Conservation (phyloP, 192 early-diverging fungal genomes). For the Coemansia sp. region DNA sequence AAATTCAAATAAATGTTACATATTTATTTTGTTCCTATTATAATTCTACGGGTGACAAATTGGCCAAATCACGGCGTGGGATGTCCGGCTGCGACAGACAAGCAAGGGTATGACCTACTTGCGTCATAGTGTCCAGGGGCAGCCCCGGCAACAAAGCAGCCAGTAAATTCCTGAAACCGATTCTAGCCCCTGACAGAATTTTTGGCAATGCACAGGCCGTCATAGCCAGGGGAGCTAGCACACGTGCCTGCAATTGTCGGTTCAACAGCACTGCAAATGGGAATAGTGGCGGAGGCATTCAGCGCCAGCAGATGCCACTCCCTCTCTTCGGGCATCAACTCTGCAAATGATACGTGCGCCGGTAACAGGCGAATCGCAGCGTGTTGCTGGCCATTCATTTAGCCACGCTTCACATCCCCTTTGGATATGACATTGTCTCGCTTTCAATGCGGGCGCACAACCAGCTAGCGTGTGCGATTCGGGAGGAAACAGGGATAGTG, state of each 20-base stretch:
- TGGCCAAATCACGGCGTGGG: background rate
- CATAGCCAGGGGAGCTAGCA: background rate
- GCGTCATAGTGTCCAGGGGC: background rate
- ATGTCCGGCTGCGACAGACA: background rate
- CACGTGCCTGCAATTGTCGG: constrained; percentile 4
- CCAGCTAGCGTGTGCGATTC: too few relatives aligned
- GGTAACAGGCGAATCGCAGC: background rate
- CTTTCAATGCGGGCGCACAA: background rate
- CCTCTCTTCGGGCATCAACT: background rate
- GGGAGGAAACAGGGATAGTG: background rate
- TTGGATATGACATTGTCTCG: too few relatives aligned
- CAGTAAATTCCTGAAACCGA: background rate
- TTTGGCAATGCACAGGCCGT: background rate
- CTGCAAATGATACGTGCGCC: background rate
- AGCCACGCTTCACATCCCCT: background rate
- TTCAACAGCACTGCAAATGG: background rate
- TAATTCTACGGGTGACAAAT: background rate
- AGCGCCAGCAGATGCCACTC: background rate
- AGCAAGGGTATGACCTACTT: background rate
- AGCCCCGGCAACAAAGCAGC: background rate
- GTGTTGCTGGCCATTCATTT: constrained; percentile 9
- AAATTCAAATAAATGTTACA: background rate
- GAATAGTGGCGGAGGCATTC: constrained; percentile 1
- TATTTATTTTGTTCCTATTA: background rate
- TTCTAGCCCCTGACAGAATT: background rate